Conservation (phyloP, 352 stramenopile genomes). For the Pythium inflatum region DNA sequence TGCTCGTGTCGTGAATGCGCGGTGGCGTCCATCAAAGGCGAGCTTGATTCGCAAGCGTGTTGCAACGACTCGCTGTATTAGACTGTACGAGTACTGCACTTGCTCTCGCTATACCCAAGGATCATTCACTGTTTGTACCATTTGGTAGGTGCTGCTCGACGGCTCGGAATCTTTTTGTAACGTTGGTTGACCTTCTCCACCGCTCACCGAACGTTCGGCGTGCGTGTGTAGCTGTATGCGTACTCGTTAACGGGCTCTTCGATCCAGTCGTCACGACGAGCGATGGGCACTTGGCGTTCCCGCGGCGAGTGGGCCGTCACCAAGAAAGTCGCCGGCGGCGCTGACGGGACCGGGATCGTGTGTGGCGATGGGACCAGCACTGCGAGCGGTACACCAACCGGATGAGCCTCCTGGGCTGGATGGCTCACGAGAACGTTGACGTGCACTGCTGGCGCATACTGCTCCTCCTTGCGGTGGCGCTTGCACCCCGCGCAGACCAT, state of each 20-base stretch:
- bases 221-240: constrained; percentile 10
- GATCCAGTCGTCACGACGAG: too few species aligned
- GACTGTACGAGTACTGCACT: too few species aligned
- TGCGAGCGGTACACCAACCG: neutral
- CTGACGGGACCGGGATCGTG: neutral
- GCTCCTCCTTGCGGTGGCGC: neutral
- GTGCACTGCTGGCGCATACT: neutral
- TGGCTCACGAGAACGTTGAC: neutral
- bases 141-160: neutral
- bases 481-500: neutral
- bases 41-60: too few species aligned
- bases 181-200: neutral
- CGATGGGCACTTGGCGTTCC: too few species aligned
- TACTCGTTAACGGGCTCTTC: constrained; percentile 10
- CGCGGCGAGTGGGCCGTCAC: neutral
- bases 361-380: neutral
- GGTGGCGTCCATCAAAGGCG: too few species aligned
- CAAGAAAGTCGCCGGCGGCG: neutral
- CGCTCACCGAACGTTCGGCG: neutral
- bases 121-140: too few species aligned
- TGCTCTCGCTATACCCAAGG: too few species aligned
- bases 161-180: neutral
- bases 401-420: neutral
- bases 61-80: too few species aligned
- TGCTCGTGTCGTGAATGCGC: too few species aligned